phyloP scores from a whole-genome alignment of 1,284 basidiomycete genomes.

The Ceratobasidium papillatum region DNA sequence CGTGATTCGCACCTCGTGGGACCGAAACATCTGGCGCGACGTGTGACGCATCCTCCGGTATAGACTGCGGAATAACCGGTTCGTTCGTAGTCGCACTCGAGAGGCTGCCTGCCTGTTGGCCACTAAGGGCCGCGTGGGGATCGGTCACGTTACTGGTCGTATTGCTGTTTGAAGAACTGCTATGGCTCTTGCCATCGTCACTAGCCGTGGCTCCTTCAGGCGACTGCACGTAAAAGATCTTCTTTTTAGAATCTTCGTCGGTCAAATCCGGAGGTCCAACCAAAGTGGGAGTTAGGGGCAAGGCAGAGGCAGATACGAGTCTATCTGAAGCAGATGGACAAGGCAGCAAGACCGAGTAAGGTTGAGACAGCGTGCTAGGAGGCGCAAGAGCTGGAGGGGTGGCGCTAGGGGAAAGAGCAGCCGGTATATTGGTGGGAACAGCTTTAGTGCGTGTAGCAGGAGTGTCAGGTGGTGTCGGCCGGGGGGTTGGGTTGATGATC shows the following conservation, averaged over 20 bases:
- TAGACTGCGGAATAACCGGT: neutral
- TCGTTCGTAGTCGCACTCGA: conserved; percentile 34
- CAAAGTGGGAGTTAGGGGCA: conserved; percentile 37
- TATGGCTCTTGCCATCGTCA: conserved; percentile 36
- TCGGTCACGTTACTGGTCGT: conserved; percentile 39
- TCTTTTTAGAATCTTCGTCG: conserved; percentile 28
- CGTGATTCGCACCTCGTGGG: conserved; percentile 36
- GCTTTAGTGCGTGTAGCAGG: conserved; percentile 53
- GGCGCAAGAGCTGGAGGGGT: conserved; percentile 26
- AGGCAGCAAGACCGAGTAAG: conserved; percentile 2
- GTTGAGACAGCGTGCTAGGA: conserved; percentile 21
- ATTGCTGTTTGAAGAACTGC: conserved; percentile 38
- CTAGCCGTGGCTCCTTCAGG: conserved; percentile 34
- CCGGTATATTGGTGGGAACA: conserved; percentile 21
- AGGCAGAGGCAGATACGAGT: conserved; percentile 28
- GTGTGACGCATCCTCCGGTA: conserved; percentile 1
- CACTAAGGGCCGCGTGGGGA: conserved; percentile 14
- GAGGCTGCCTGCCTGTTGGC: conserved; percentile 23
- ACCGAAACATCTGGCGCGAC: conserved; percentile 16
- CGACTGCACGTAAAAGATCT: conserved; percentile 36
- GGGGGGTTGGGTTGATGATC: conserved; percentile 64
- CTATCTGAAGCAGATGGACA: conserved; percentile 1
- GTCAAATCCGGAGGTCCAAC: conserved; percentile 31
- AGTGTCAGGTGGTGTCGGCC: conserved; percentile 56
- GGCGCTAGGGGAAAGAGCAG: conserved; percentile 12